Base-by-base conservation (phyloP, 305 asterid genomes). In the Solanum aculeatissimum region DNA sequence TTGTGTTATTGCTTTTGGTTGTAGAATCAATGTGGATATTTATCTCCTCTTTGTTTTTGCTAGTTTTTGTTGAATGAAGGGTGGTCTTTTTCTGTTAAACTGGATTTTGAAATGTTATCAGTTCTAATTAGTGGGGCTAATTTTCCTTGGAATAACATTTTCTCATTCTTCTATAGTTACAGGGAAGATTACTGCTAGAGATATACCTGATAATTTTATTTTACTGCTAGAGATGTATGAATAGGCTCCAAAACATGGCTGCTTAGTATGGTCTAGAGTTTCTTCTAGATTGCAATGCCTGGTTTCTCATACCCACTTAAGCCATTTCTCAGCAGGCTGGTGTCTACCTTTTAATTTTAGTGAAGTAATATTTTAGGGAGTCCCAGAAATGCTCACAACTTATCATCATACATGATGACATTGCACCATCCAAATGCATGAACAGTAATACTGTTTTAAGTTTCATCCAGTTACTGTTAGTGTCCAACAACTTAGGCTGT, bases 1-100 rank as follows among this genome's bases (percentile, higher is more conserved):
- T 42, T 35, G 86, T 80, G 68, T 47, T 42, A 62, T 72, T 86
- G 84, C 72, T 86, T 85, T 68, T 83, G 47, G 82, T 78, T 78
- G 66, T 62, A 2, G 25, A 47, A 65, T 23, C 53, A 23, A 49
- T 68, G 43, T 43, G 23, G 49, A 47, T 47, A 18, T 25, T 75
- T 81, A 18, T n/a, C 49, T 63, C 19, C 21, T 32, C 11, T 78
- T 49, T 54, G 77, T 27, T 18, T 49, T 83, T 47, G 11, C 12
- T 38, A 10, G 23, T 29, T 77, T 77, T 77, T 77, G 82, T 51
- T 77, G 82, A 75, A 47, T 75, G 63, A 78, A 11, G 66, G 82
- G 4, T 19, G 7, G 45, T 18, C 0, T 10, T 53, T 78, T 53
- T 32, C 82, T 18, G 29, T 53, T 53, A 54, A 78, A 53, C 27